Conservation (phyloP, 177 flowering plant species). For the Telopea speciosissima region DNA sequence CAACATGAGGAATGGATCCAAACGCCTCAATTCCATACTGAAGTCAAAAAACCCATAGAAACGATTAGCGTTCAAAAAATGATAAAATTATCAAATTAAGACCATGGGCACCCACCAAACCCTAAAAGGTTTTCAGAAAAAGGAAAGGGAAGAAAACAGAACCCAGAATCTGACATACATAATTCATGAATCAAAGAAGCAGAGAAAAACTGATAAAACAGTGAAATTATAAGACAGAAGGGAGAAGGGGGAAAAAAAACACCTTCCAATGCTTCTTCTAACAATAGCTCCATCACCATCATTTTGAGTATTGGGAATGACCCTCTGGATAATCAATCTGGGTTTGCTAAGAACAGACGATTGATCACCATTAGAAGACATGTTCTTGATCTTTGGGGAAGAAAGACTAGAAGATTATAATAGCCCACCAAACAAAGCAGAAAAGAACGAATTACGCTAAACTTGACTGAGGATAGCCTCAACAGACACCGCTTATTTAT, state of each 20-base stretch:
- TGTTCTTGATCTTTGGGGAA: neutral
- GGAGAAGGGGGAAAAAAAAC: slow-evolving; percentile 6
- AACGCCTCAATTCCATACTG: slow-evolving; percentile 61
- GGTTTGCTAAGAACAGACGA: slow-evolving; percentile 25
- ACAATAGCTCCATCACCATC: slow-evolving; percentile 87
- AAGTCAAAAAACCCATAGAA: slow-evolving; percentile 5
- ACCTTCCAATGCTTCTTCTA: slow-evolving; percentile 85
- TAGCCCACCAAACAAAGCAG: too few species aligned
- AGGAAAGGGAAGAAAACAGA: neutral
- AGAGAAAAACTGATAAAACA: neutral
- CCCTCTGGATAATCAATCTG: slow-evolving; percentile 51
- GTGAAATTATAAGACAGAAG: neutral
- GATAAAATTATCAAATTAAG: too few species aligned
- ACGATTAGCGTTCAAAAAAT: too few species aligned
- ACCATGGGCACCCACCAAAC: slow-evolving; percentile 10
- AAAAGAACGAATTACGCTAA: too few species aligned
- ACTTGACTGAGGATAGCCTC: neutral
- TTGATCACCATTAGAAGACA: slow-evolving; percentile 40
- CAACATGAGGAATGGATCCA: slow-evolving; percentile 85
- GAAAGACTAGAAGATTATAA: too few species aligned
- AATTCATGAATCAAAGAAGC: slow-evolving; percentile 3
- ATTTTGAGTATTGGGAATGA: slow-evolving; percentile 49
- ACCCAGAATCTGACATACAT: neutral
- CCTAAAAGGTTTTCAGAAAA: too few species aligned
- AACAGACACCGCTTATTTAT: neutral